These are phyloP conservation scores for Sphaceloma murrayae DNA, from an alignment of 2,329 filamentous ascomycete species.

Conservation along the genomic window DNA sequence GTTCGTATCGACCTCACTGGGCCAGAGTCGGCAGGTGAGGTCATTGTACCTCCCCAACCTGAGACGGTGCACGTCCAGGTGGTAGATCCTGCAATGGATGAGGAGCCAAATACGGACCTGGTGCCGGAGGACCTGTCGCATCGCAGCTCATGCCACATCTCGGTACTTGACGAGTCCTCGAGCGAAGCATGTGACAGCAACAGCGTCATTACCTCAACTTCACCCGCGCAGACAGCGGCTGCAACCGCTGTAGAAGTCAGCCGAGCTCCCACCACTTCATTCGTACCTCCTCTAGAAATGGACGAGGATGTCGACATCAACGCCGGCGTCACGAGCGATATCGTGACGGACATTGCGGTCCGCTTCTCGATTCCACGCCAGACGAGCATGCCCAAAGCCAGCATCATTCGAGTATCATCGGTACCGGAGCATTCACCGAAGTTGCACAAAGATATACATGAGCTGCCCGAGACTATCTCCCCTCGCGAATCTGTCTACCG, in stretches of 20 bases:
- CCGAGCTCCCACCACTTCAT: background rate
- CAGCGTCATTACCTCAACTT: background rate
- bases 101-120: too few species aligned
- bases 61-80: too few species aligned
- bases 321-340: slow-evolving; percentile 26
- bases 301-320: slow-evolving; percentile 23
- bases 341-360: slow-evolving; percentile 31
- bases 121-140: background rate
- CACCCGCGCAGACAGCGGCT: slow-evolving; percentile 9
- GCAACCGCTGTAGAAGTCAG: background rate
- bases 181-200: slow-evolving; percentile 11
- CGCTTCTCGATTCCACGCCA: slow-evolving; percentile 30
- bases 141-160: background rate
- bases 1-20: slow-evolving; percentile 22
- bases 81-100: too few species aligned
- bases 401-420: slow-evolving; percentile 22
- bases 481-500: slow-evolving; percentile 17
- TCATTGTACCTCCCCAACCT: slow-evolving; percentile 1
- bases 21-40: background rate
- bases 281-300: background rate
- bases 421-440: slow-evolving; percentile 23
- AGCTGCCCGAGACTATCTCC: slow-evolving; percentile 13
- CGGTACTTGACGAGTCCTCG: background rate
- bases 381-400: slow-evolving; percentile 24
- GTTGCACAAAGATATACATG: slow-evolving; percentile 15